phyloP scores from a whole-genome alignment of 2,329 filamentous ascomycete genomes.

The Cryphonectria japonica region DNA sequence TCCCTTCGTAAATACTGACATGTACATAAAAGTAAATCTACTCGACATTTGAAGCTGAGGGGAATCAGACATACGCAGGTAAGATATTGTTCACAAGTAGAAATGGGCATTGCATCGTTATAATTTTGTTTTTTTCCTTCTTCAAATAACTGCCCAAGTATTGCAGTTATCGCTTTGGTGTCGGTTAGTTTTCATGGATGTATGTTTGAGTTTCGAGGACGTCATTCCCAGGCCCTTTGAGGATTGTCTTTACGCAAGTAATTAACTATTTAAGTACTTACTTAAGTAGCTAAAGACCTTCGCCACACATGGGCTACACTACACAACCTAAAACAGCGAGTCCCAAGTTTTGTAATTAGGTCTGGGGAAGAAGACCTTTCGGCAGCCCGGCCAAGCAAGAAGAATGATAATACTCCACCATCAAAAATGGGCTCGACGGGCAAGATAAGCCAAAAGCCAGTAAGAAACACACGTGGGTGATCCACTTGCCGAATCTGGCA shows the following conservation, averaged over 20 bases:
- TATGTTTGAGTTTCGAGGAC: neutral
- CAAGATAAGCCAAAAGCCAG: conserved; percentile 11
- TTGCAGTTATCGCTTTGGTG: neutral
- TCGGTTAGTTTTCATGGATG: neutral
- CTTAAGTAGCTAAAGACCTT: too few species aligned
- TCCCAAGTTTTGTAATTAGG: too few species aligned
- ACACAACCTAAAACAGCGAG: neutral
- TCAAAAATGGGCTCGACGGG: neutral
- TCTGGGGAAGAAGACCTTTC: neutral
- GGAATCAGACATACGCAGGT: neutral
- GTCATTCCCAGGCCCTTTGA: neutral
- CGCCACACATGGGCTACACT: neutral
- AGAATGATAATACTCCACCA: too few species aligned
- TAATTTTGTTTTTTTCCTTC: neutral
- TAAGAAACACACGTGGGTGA: neutral
- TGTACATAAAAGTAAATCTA: neutral
- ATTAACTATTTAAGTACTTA: too few species aligned
- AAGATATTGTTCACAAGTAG: too few species aligned
- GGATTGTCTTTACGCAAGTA: too few species aligned
- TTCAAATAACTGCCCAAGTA: neutral
- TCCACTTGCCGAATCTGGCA: conserved; percentile 8
- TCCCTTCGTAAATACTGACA: neutral
- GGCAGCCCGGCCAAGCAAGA: neutral
- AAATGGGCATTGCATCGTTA: too few species aligned
- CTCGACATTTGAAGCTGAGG: too few species aligned